Evolutionary conservation across 805 yeast genomes (phyloP).

Genomic region (Wickerhamia fluorescens): DNA sequence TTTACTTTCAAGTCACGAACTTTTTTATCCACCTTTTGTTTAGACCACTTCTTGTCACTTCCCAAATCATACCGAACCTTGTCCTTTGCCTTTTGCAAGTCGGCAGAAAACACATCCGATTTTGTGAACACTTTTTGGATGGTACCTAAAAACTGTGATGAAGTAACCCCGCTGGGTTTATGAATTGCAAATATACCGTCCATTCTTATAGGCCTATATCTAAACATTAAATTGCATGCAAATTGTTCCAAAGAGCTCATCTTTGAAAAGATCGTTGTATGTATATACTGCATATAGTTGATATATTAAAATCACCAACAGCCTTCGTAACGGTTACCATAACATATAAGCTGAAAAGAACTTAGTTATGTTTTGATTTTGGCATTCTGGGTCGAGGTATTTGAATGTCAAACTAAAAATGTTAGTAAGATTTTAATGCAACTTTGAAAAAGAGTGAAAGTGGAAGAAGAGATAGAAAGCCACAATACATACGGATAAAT

Average conservation of each 20-base stretch:
- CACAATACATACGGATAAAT: conserved; percentile 40
- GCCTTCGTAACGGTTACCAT: too few species aligned
- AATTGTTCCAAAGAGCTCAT: not conserved
- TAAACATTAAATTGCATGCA: conserved; percentile 6
- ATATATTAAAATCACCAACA: too few species aligned
- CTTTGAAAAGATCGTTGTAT: conserved; percentile 1
- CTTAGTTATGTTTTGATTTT: too few species aligned
- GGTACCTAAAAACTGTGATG: conserved; percentile 63
- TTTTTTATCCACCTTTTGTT: conserved; percentile 45
- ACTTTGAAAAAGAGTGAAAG: not conserved
- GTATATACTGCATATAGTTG: too few species aligned
- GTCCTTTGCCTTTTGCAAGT: conserved; percentile 44
- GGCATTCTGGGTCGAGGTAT: conserved; percentile 40
- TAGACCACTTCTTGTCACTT: conserved; percentile 33
- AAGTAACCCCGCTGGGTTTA: conserved; percentile 81
- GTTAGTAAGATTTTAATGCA: conserved; percentile 8
- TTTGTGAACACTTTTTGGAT: conserved; percentile 57
- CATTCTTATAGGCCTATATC: conserved; percentile 37
- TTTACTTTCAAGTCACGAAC: conserved; percentile 58
- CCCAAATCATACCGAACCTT: conserved; percentile 35
- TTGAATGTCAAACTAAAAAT: conserved; percentile 40
- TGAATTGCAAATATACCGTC: conserved; percentile 90
- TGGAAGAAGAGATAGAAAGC: too few species aligned
- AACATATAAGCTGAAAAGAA: too few species aligned
- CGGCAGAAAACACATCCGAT: conserved; percentile 50